Conservation (phyloP, 768 basidiomycete species). For the Rhodotorula diobovata region DNA sequence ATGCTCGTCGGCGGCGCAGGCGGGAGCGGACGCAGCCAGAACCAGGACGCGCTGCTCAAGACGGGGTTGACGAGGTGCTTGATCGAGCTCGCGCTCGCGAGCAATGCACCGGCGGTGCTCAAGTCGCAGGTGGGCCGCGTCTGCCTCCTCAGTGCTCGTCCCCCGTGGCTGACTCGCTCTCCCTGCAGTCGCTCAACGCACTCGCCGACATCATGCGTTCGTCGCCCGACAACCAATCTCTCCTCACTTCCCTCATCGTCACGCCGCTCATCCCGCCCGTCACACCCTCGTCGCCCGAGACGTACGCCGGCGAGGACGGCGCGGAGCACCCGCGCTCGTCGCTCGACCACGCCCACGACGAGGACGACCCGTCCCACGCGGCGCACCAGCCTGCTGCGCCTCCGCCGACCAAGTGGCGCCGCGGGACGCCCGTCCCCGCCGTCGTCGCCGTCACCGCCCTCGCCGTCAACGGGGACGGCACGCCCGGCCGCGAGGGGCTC, state of each 20-base stretch:
- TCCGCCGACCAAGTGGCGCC: slow-evolving; percentile 31
- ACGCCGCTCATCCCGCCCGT: slow-evolving; percentile 55
- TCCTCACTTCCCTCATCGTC: slow-evolving; percentile 69
- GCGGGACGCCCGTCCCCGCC: slow-evolving; percentile 51
- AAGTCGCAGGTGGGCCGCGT: slow-evolving; percentile 67
- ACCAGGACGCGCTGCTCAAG: slow-evolving; percentile 45
- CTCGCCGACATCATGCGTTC: slow-evolving; percentile 61
- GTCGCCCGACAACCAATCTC: slow-evolving; percentile 65
- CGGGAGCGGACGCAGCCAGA: slow-evolving; percentile 42
- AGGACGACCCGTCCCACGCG: background rate
- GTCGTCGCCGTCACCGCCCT: slow-evolving; percentile 77
- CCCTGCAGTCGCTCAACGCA: slow-evolving; percentile 53
- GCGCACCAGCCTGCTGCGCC: background rate
- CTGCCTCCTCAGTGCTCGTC: no score
- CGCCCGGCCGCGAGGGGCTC: slow-evolving; percentile 62
- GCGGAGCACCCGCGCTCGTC: slow-evolving; percentile 51
- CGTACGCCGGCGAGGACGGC: slow-evolving; percentile 1
- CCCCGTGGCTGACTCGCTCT: background rate
- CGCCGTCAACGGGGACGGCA: slow-evolving; percentile 83
- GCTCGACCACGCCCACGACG: background rate
- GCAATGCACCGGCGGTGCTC: slow-evolving; percentile 81
- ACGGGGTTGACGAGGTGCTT: slow-evolving; percentile 62
- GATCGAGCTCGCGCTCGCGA: slow-evolving; percentile 79
- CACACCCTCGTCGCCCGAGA: slow-evolving; percentile 18
- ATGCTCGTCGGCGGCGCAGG: slow-evolving; percentile 62